Conservation (phyloP, 495 filamentous ascomycete genomes). For the Aspergillus saccharolyticus region DNA sequence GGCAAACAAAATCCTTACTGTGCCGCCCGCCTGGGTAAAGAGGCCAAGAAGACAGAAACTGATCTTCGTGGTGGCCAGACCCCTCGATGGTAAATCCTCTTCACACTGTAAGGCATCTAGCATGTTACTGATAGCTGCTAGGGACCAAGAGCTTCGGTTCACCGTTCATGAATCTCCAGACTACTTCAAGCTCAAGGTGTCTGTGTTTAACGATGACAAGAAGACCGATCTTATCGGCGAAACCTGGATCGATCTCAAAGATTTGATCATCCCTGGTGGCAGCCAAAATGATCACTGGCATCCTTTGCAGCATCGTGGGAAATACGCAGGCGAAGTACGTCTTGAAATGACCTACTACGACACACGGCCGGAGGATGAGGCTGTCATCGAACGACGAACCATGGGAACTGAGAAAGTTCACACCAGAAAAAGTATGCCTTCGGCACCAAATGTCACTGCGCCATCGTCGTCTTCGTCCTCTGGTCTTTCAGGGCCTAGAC, state of each 20-base stretch:
- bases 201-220: conserved; percentile 96
- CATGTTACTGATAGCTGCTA: conserved; percentile 34
- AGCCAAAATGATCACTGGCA: conserved; percentile 94
- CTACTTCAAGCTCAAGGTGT: conserved; percentile 89
- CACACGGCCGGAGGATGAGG: conserved; percentile 70
- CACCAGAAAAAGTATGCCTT: conserved; percentile 19
- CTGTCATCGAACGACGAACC: conserved; percentile 50
- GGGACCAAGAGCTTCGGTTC: conserved; percentile 97
- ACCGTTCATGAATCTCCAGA: conserved; percentile 94
- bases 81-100: conserved; percentile 72
- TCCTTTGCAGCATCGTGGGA: conserved; percentile 74
- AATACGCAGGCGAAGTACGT: conserved; percentile 91
- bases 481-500: conserved; percentile 53
- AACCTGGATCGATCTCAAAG: conserved; percentile 75
- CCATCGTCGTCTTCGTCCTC: conserved; percentile 14
- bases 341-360: conserved; percentile 98
- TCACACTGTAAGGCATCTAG: background rate
- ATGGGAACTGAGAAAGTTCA: conserved; percentile 36
- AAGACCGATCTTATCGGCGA: conserved; percentile 95
- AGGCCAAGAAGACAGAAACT: conserved; percentile 95
- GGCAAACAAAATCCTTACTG: conserved; percentile 99
- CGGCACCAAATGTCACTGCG: background rate
- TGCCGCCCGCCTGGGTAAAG: conserved; percentile 88
- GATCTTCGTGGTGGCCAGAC: conserved; percentile 94
- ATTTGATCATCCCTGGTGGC: conserved; percentile 77